Evolutionary conservation across 192 early-diverging fungal species (phyloP), one percentile per base, ranked within the genome.

Genomic region (Irineochytrium annulatum): DNA sequence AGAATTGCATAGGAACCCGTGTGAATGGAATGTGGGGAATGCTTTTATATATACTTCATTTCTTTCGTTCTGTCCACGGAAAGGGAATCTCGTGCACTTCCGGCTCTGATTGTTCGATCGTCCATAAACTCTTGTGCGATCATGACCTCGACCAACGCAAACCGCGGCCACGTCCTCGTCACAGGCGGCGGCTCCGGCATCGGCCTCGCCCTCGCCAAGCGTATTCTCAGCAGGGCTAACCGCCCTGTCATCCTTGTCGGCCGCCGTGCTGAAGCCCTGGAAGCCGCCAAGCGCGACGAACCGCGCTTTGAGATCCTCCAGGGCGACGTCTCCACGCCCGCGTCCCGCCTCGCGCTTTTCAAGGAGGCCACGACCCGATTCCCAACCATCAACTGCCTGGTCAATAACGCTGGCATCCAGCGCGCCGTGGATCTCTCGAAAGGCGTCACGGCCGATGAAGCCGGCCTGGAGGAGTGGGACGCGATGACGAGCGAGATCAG

Each of bases 161-260:
- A n/a, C n/a, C n/a, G n/a, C n/a, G n/a, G n/a, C n/a, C n/a, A n/a
- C n/a, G 60, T 55, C 24, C 32, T 71, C 14, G 49, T 71, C 52
- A 71, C 69, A 0, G 69, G 69, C 28, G 69, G 69, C 19, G 69
- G 22, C 2, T 39, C 65, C 31, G 69, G 69, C 34, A 68, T 71
- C 2, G 69, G 70, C 30, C 52, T 45, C 8, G 70, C 60, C 20
- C 16, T 72, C 57, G 60, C 66, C 20, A 52, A 56, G 31, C 48
- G 45, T 19, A 27, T 70, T 22, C 17, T 48, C 20, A n/a, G n/a
- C n/a, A 28, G 33, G n/a, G 16, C 33, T 17, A 54, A 60, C 29
- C 60, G 55, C 57, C 63, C 24, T 29, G 70, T 70, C 0, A 62
- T 72, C 61, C 43, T 71, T 28, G 62, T 49, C 20, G 66, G 70